Evolutionary conservation across 768 basidiomycete species (phyloP).

Genomic region (Kwoniella botswanensis): DNA sequence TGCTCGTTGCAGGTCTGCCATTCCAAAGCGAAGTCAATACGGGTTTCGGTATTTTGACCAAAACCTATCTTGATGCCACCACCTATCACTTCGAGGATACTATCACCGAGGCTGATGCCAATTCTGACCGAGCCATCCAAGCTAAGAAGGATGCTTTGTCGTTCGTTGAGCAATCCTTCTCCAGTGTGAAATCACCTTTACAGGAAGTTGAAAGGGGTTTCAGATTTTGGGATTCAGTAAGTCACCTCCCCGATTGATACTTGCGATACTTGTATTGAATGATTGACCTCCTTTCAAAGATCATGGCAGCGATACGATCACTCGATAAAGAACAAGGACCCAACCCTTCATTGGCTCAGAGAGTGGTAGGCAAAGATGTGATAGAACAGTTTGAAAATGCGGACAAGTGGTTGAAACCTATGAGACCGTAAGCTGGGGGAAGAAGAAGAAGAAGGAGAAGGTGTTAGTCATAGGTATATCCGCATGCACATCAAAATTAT

Average conservation of each 20-base stretch:
- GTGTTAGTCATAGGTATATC: background rate
- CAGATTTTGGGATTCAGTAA: slow-evolving; percentile 96
- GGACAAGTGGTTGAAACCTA: slow-evolving; percentile 86
- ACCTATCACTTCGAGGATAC: slow-evolving; percentile 82
- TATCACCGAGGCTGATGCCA: slow-evolving; percentile 65
- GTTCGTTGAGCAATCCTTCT: slow-evolving; percentile 90
- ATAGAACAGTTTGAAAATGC: slow-evolving; percentile 96
- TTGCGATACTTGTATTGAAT: background rate
- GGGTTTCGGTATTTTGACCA: slow-evolving; percentile 94
- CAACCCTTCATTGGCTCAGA: slow-evolving; percentile 61
- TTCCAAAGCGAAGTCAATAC: slow-evolving; percentile 98
- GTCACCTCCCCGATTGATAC: slow-evolving; percentile 55
- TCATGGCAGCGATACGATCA: slow-evolving; percentile 81
- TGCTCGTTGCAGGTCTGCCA: slow-evolving; percentile 63
- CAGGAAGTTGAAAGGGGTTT: slow-evolving; percentile 93
- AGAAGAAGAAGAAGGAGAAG: background rate
- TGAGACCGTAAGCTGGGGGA: slow-evolving; percentile 23
- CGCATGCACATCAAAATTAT: background rate
- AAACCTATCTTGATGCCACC: slow-evolving; percentile 87
- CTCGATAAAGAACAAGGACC: slow-evolving; percentile 66
- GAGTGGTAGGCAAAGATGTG: slow-evolving; percentile 79
- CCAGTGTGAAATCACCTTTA: slow-evolving; percentile 81
- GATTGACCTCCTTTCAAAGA: slow-evolving; percentile 29
- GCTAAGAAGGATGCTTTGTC: slow-evolving; percentile 86
- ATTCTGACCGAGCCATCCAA: slow-evolving; percentile 77